A percentile compares a stretch with the other conserved stretches of the same genome.
phyloP scores from a whole-genome alignment of 2,329 filamentous ascomycete genomes.

The Fusarium heterosporum region DNA sequence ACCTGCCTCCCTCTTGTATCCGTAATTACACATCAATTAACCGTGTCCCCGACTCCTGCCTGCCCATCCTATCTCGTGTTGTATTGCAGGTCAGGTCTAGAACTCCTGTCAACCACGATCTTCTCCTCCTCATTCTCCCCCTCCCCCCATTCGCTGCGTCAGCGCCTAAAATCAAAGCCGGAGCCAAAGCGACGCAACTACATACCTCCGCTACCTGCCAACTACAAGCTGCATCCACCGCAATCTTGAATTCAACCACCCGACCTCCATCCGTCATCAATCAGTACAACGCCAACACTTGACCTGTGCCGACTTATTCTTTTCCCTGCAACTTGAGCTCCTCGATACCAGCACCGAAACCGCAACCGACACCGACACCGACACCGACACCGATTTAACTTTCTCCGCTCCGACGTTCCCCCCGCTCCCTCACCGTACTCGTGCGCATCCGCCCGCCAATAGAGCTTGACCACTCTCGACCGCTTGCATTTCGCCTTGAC shows the following conservation, averaged over 20 bases:
- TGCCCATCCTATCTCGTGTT: background rate
- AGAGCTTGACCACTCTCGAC: conserved; percentile 43
- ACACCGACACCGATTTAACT: conserved; percentile 24
- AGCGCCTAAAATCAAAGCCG: conserved; percentile 23
- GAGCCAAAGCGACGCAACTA: conserved; percentile 32
- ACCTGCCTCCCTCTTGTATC: too few species aligned
- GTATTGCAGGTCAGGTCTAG: conserved; percentile 28
- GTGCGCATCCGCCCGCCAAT: conserved; percentile 42
- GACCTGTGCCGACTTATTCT: conserved; percentile 11
- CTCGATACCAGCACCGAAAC: conserved; percentile 10
- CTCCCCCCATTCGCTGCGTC: conserved; percentile 38
- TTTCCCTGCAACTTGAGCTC: conserved; percentile 3
- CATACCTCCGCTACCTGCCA: too few species aligned
- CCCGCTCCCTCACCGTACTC: conserved; percentile 38
- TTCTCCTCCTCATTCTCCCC: conserved; percentile 31
- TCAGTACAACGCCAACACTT: conserved; percentile 15
- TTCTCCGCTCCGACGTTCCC: conserved; percentile 32
- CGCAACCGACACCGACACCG: conserved; percentile 6
- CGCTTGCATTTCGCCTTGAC: conserved; percentile 38
- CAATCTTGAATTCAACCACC: conserved; percentile 34
- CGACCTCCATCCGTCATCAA: conserved; percentile 32
- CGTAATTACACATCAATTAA: conserved; percentile 18
- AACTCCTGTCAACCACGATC: conserved; percentile 22
- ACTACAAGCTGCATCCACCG: too few species aligned
- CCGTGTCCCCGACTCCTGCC: conserved; percentile 11